Evolutionary conservation across 352 stramenopile species (phyloP).

Genomic region (Pythium oligandrum): DNA sequence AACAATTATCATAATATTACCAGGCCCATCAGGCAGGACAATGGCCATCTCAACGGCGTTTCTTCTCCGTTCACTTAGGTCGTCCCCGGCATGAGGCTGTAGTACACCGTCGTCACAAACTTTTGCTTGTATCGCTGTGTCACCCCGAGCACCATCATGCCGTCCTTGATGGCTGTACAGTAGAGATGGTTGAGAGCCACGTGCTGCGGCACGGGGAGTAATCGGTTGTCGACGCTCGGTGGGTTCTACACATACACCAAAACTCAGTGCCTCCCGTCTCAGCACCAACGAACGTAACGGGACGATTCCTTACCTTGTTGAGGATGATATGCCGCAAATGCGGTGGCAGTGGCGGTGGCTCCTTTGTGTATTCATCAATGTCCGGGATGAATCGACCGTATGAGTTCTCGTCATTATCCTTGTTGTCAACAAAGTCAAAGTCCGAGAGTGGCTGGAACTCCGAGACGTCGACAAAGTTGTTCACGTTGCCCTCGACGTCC

Average conservation of each 20-base stretch:
- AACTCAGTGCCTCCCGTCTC: neutral
- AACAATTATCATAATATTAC: neutral
- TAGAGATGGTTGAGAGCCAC: constrained; percentile 99
- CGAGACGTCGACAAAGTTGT: constrained; percentile 99
- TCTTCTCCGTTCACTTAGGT: constrained; percentile 33
- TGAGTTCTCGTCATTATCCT: constrained; percentile 80
- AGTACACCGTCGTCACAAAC: constrained; percentile 98
- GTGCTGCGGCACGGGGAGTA: constrained; percentile 96
- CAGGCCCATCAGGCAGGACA: neutral
- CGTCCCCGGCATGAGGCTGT: constrained; percentile 89
- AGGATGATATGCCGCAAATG: constrained; percentile 99
- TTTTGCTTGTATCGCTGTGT: constrained; percentile 97
- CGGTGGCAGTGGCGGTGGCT: constrained; percentile 96
- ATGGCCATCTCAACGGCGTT: too few relatives aligned
- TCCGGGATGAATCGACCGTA: constrained; percentile 97
- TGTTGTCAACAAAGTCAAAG: constrained; percentile 40
- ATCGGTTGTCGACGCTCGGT: constrained; percentile 91
- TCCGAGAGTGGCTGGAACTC: constrained; percentile 92
- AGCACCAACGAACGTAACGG: neutral
- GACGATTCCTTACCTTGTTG: constrained; percentile 91
- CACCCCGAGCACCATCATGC: constrained; percentile 99
- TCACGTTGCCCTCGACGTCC: constrained; percentile 98
- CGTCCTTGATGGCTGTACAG: constrained; percentile 98
- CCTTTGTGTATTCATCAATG: constrained; percentile 99
- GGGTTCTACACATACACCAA: constrained; percentile 54